Conservation (phyloP, 345 rosid species). For the Eucalyptus tenuipes region DNA sequence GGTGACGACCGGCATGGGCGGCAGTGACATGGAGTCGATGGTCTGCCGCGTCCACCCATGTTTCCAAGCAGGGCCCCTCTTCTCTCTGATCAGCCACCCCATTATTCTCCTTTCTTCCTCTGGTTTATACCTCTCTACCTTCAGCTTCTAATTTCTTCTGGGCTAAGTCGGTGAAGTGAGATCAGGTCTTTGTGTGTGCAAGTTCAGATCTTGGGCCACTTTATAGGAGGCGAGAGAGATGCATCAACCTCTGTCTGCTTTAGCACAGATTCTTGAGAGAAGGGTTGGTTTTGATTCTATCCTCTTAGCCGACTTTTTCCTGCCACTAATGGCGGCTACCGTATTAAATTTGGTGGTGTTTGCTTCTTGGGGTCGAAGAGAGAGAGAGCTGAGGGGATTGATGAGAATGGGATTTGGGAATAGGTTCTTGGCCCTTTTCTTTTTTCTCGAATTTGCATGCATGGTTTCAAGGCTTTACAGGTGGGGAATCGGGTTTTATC, state of each 20-base stretch:
- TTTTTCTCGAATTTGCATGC: not conserved
- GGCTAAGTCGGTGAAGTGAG: not conserved
- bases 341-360: not conserved
- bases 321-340: not conserved
- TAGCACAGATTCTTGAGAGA: slow-evolving; percentile 21
- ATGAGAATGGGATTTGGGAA: not conserved
- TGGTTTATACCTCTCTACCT: not conserved
- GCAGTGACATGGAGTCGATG: slow-evolving; percentile 36
- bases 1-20: slow-evolving; percentile 48
- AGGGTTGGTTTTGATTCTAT: slow-evolving; percentile 4
- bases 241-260: slow-evolving; percentile 3
- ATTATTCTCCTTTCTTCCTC: not conserved
- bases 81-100: slow-evolving; percentile 49
- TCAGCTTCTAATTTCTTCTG: not conserved
- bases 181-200: not conserved
- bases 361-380: not conserved
- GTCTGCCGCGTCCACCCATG: slow-evolving; percentile 46
- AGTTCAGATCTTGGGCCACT: not conserved
- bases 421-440: not conserved
- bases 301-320: slow-evolving; percentile 2
- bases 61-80: slow-evolving; percentile 62
- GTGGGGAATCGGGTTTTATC: not conserved
- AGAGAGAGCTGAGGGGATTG: not conserved
- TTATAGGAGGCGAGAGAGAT: not conserved
- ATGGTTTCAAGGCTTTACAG: not conserved